Evolutionary conservation across 352 stramenopile species (phyloP), one percentile per base, ranked within the genome.

Genomic region (Globisporangium nodosum): DNA sequence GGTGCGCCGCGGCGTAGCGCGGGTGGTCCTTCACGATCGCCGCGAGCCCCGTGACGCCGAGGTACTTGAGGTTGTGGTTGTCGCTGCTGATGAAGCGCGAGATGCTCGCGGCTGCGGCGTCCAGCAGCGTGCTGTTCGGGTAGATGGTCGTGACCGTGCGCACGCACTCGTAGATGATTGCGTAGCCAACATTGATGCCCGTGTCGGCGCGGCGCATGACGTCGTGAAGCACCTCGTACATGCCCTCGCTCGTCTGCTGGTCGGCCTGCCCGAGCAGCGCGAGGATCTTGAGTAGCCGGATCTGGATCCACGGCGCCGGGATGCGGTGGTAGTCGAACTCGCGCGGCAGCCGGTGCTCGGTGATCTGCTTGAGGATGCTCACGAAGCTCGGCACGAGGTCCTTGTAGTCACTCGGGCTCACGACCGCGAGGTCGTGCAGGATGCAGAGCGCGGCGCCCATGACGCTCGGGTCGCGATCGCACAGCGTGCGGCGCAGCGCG

Each of bases 271-370:
- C 97, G 49, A 99, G 79, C 33, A 98, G 67, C 40, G 93, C 93
- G 46, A 99, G 74, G 58, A 99, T 96, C 56, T 97, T 95, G 20
- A 99, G 84, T 43, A 99, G 70, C 21, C 87, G 88, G 64, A 99
- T 98, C 80, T 99, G 98, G 65, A 99, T 99, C 97, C 97, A 99
- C 37, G 98, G 98, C 46, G 98, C 97, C 5, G 98, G 98, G 49
- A 99, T 98, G 49, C 97, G 90, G 75, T 99, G 97, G 80, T 99
- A 99, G 75, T 99, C 97, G 66, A 98, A 99, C 64, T 99, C 97
- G 47, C 90, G 87, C 30, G 98, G 98, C 49, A 99, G 76, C 3
- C 97, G 91, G 70, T 99, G 96, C 73, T 99, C 98, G 27, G 95
- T 97, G 76, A 99, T 99, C 85, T 99, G 98, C 81, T 99, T 99